Evolutionary conservation across 1,284 basidiomycete species (phyloP).

Genomic region (Ustilago trichophora): DNA sequence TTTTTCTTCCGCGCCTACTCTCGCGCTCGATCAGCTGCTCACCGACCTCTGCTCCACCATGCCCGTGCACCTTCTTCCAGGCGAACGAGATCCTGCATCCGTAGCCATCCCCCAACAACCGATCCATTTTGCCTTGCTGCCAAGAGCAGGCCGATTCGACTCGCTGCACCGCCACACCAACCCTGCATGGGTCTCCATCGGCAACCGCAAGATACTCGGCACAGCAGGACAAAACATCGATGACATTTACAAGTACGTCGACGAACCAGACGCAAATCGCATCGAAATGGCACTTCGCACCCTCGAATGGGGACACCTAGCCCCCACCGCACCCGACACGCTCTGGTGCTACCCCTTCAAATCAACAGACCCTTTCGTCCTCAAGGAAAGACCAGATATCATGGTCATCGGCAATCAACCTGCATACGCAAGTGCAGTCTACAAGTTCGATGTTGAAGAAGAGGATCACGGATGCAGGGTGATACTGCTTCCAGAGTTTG

Average conservation of each 20-base stretch:
- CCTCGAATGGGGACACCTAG: constrained; percentile 91
- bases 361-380: constrained; percentile 86
- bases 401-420: constrained; percentile 94
- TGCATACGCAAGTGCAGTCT: constrained; percentile 69
- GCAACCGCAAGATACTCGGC: constrained; percentile 73
- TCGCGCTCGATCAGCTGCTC: constrained; percentile 77
- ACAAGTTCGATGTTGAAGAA: constrained; percentile 45
- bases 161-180: constrained; percentile 85
- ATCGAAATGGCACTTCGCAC: constrained; percentile 81
- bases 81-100: constrained; percentile 85
- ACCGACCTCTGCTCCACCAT: constrained; percentile 73
- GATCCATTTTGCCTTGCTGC: constrained; percentile 90
- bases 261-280: constrained; percentile 59
- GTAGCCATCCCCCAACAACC: constrained; percentile 91
- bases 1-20: constrained; percentile 48
- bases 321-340: constrained; percentile 97
- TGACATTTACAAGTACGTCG: constrained; percentile 92
- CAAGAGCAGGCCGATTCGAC: constrained; percentile 71
- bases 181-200: constrained; percentile 80
- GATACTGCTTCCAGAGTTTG: constrained; percentile 84
- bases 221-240: constrained; percentile 91
- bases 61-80: constrained; percentile 77
- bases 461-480: constrained; percentile 74
- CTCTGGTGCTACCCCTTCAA: constrained; percentile 96
- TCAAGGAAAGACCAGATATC: constrained; percentile 83